phyloP scores from a whole-genome alignment of 1,284 basidiomycete species.

The Agaricales sp. region DNA sequence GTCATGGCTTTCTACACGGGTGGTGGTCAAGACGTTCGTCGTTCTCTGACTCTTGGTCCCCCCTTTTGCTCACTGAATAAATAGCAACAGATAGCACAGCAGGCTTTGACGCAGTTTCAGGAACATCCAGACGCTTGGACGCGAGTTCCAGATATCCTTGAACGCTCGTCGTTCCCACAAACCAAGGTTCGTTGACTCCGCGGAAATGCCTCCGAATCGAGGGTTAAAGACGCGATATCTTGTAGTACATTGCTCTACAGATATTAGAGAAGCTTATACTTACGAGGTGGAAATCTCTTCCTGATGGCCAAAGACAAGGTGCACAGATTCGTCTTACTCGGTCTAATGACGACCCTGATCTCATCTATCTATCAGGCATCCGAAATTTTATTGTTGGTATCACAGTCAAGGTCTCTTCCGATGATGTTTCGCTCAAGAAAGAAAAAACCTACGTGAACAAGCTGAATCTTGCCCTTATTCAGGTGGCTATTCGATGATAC shows the following conservation, averaged over 20 bases:
- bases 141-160: slow-evolving; percentile 89
- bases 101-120: slow-evolving; percentile 90
- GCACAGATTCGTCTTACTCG: not conserved
- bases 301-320: slow-evolving; percentile 90
- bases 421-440: slow-evolving; percentile 77
- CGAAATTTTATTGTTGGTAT: slow-evolving; percentile 95
- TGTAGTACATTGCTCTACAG: slow-evolving; percentile 87
- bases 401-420: slow-evolving; percentile 87
- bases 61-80: slow-evolving; percentile 13
- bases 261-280: slow-evolving; percentile 92
- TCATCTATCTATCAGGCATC: slow-evolving; percentile 51
- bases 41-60: slow-evolving; percentile 11
- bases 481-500: slow-evolving; percentile 36
- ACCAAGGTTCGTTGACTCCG: slow-evolving; percentile 60
- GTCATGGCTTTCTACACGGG: slow-evolving; percentile 79
- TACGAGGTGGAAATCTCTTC: slow-evolving; percentile 94
- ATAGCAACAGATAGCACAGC: slow-evolving; percentile 88
- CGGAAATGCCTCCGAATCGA: slow-evolving; percentile 2
- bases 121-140: slow-evolving; percentile 99
- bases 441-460: slow-evolving; percentile 98
- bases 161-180: slow-evolving; percentile 78
- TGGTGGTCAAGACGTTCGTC: slow-evolving; percentile 43
- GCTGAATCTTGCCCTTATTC: slow-evolving; percentile 92
- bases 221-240: slow-evolving; percentile 9
- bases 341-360: slow-evolving; percentile 11